phyloP scores from a whole-genome alignment of 768 basidiomycete species.

The Pisolithus tinctorius region DNA sequence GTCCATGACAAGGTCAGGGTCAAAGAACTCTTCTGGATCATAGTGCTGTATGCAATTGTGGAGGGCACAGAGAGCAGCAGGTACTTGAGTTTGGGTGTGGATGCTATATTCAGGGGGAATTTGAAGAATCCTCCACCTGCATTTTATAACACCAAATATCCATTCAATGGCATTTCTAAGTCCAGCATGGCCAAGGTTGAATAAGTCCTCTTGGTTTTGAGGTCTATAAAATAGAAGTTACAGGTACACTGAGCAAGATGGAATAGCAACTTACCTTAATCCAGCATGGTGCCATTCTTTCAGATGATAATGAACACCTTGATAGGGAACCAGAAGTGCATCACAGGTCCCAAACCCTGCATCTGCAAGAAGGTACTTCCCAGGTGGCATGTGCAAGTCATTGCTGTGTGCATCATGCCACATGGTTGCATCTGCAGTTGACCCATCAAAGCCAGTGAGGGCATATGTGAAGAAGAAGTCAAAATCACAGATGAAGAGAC shows the following conservation, averaged over 20 bases:
- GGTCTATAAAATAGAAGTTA: background rate
- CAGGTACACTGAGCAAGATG: background rate
- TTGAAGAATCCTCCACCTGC: too few relatives aligned
- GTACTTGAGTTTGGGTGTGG: slow-evolving; percentile 14
- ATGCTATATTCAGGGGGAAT: background rate
- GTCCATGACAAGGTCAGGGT: background rate
- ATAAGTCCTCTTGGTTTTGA: background rate
- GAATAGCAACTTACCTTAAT: background rate
- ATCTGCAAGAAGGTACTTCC: background rate
- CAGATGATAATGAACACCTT: background rate
- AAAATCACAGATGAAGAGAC: slow-evolving; percentile 12
- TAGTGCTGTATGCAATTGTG: slow-evolving; percentile 13
- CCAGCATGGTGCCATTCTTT: background rate
- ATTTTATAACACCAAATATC: too few relatives aligned
- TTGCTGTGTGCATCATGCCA: slow-evolving; percentile 5
- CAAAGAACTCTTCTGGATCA: background rate
- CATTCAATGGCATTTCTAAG: background rate
- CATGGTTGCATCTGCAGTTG: slow-evolving; percentile 5
- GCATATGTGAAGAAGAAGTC: slow-evolving; percentile 13
- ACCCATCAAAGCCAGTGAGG: slow-evolving; percentile 13
- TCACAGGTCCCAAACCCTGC: background rate
- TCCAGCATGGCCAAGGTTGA: background rate
- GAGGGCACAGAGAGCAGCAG: slow-evolving; percentile 14
- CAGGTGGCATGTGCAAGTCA: slow-evolving; percentile 1
- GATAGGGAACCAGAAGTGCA: background rate